Evolutionary conservation across 2,329 filamentous ascomycete species (phyloP), one percentile per base, ranked within the genome.

Genomic region (Monosporascus sp.): DNA sequence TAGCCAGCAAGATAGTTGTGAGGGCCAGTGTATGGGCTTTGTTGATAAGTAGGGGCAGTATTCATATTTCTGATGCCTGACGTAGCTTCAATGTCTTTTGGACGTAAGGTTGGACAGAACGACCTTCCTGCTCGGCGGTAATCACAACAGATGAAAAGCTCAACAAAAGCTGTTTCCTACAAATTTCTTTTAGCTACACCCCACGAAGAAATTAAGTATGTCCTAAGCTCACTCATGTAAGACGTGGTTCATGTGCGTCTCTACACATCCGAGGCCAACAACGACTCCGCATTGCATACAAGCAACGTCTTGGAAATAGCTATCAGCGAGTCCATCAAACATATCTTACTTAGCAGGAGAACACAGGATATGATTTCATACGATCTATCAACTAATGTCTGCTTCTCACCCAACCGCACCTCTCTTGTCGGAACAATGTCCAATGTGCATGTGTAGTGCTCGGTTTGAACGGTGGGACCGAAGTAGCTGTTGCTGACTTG

Each of bases 401-500:
- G 59, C 37, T 55, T 58, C 39, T 71, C 66, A 34, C 71, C 72
- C 0, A 58, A 22, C 6, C 68, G 55, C 6, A 65, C 36, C 5
- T 55, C 39, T 15, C 69, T 70, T 1, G 62, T 57, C 27, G 54
- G 50, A 18, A 50, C 37, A 17, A 70, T 50, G 3, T 61, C 54
- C 3, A 66, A 55, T 18, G 17, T 8, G 17, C 17, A 18, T 7
- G 17, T 39, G 11, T 55, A 53, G 41, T 60, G 51, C 3, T 60
- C 57, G 3, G 62, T 41, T 22, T 63, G 54, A 5, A 69, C 53
- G 11, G 69, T 59, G 5, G 72, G 72, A n/a, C 68, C 71, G 50
- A 72, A 66, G 53, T 73, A 72, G 22, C 64, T 67, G 47, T 70
- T 72, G 42, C 70, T 71, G 34, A 76, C 66, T 54, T 73, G 66